Evolutionary conservation across 2,329 filamentous ascomycete genomes (phyloP), one percentile per base, ranked within the genome.

Genomic region (Botryotinia calthae): DNA sequence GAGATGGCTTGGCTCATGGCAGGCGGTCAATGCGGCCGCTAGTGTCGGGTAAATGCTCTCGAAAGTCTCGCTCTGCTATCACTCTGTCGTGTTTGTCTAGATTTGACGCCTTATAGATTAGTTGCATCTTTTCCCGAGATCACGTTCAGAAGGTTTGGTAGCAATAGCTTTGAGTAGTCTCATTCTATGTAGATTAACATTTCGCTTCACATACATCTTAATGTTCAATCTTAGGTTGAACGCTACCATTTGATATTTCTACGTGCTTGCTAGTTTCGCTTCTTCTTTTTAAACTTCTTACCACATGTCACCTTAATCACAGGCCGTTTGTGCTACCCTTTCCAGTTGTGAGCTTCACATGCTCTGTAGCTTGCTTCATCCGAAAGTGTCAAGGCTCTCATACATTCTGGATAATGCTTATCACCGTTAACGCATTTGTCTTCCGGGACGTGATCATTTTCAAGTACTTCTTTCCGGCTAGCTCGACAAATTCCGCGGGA

Each of bases 21-120:
- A 61, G 31, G 22, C 62, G 70, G 51, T 31, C 2, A 16, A 37
- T 42, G 70, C 70, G 70, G 62, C 42, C 70, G 70, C 62, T 51
- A 67, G 48, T 16, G 42, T 48, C 62, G 44, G 42, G 28, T 48
- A 28, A 46, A 25, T 8, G 20, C 12, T 25, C 22, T 61, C 34
- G n/a, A 25, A 3, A 61, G 14, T 58, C 25, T 54, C 51, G 12
- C 51, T 54, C 6, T 16, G 16, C 16, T n/a, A 54, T 28, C 25
- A 18, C 34, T n/a, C 18, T 8, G 59, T n/a, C 34, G 42, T 20
- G 34, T n/a, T n/a, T 8, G 59, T n/a, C 34, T 62, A 28, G 34
- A 25, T 42, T 28, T 37, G 31, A 59, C 8, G 48, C 22, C 10
- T 46, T 18, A 54, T 28, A 18, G 51, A 28, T 16, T 8, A 28